A percentile compares a stretch with the other conserved stretches of the same genome.
phyloP scores from a whole-genome alignment of 352 stramenopile species.

The Porosira glacialis region DNA sequence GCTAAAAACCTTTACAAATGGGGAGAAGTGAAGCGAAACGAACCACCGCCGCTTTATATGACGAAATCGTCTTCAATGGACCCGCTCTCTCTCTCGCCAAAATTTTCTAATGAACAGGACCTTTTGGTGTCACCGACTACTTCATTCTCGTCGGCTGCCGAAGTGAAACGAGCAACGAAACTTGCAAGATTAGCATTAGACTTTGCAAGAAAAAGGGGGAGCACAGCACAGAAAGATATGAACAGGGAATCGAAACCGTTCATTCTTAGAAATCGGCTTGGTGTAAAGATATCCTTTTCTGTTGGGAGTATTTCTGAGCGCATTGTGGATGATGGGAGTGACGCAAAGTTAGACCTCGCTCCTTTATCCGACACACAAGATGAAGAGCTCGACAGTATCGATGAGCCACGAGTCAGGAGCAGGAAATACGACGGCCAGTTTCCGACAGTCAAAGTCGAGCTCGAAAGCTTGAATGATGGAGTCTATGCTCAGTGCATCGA shows the following conservation, averaged over 20 bases:
- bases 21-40: no score
- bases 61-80: no score
- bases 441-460: constrained; percentile 37
- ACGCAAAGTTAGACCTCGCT: constrained; percentile 58
- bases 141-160: constrained; percentile 14
- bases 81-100: no score
- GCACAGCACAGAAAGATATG: constrained; percentile 13
- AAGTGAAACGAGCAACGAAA: constrained; percentile 38
- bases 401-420: constrained; percentile 22
- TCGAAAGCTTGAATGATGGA: constrained; percentile 10
- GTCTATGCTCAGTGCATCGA: constrained; percentile 49
- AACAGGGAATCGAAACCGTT: constrained; percentile 32
- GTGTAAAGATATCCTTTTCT: constrained; percentile 63
- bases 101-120: no score
- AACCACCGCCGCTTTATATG: no score
- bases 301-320: constrained; percentile 16
- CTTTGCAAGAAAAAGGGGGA: constrained; percentile 40
- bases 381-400: background rate
- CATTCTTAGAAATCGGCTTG: constrained; percentile 65
- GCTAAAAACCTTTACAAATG: no score
- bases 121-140: no score
- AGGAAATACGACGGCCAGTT: constrained; percentile 63
- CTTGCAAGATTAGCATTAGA: constrained; percentile 39
- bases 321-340: constrained; percentile 43
- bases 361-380: background rate